phyloP scores from a whole-genome alignment of 768 basidiomycete species.

The Suillus paluster region DNA sequence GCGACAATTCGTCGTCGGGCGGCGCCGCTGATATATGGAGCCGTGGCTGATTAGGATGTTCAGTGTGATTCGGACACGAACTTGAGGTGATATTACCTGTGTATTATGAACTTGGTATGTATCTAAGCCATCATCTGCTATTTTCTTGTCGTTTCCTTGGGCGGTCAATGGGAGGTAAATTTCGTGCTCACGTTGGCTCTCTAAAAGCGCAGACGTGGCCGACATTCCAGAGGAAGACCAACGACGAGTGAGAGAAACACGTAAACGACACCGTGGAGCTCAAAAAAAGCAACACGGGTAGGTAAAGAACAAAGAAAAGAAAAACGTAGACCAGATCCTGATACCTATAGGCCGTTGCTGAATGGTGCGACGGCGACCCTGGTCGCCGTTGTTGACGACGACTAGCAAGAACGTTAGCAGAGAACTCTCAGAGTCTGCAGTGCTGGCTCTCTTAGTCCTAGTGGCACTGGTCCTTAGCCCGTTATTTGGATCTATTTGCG shows the following conservation, averaged over 20 bases:
- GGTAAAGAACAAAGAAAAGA: conserved; percentile 26
- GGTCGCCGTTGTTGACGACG: conserved; percentile 35
- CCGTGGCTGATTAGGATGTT: conserved; percentile 43
- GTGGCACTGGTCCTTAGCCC: not conserved
- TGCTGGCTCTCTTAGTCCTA: conserved; percentile 6
- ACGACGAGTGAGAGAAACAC: conserved; percentile 45
- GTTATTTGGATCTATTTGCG: conserved; percentile 27
- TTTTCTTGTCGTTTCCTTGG: conserved; percentile 55
- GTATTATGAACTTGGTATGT: conserved; percentile 26
- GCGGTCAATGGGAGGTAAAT: conserved; percentile 25
- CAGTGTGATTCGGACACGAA: conserved; percentile 2
- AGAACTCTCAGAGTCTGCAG: conserved; percentile 29
- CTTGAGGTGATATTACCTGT: not conserved
- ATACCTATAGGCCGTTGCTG: conserved; percentile 13
- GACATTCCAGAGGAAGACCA: conserved; percentile 47
- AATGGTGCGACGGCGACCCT: conserved; percentile 13
- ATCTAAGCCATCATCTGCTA: conserved; percentile 53
- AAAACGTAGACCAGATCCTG: not conserved
- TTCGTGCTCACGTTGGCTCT: conserved; percentile 45
- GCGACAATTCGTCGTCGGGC: conserved; percentile 27
- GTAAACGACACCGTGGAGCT: conserved; percentile 22
- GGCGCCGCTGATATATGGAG: conserved; percentile 50
- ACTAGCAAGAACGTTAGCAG: conserved; percentile 35
- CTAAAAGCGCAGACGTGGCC: conserved; percentile 39
- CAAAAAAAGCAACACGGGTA: conserved; percentile 17